These are phyloP conservation scores for Porogramme epimiltina DNA, from an alignment of 1,284 basidiomycete species.

Conservation along the genomic window DNA sequence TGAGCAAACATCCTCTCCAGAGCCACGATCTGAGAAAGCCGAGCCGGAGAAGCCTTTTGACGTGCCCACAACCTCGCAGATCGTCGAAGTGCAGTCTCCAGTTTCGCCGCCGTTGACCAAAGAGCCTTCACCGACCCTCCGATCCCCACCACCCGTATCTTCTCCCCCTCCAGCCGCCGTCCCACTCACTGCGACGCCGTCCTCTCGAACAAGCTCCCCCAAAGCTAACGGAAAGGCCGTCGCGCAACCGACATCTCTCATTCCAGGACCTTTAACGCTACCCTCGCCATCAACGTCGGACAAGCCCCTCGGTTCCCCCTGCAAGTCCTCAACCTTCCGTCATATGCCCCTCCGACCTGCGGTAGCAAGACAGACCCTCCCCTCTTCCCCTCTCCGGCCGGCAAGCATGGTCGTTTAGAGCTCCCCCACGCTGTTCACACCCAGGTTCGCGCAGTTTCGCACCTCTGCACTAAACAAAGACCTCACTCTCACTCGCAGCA, in stretches of 20 bases:
- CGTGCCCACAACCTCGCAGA: slow-evolving; percentile 3
- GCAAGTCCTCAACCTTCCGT: slow-evolving; percentile 61
- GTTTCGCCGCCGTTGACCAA: background rate
- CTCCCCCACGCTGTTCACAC: slow-evolving; percentile 17
- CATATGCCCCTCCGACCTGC: slow-evolving; percentile 50
- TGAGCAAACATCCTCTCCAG: slow-evolving; percentile 1
- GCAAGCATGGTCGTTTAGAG: slow-evolving; percentile 29
- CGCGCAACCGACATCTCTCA: slow-evolving; percentile 13
- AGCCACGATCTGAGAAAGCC: background rate
- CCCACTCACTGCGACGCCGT: slow-evolving; percentile 11
- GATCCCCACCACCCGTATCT: background rate
- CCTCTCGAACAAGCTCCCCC: slow-evolving; percentile 11
- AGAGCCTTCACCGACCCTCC: background rate
- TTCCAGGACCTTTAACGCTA: slow-evolving; percentile 25
- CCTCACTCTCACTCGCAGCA: too few species aligned
- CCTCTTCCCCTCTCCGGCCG: slow-evolving; percentile 45
- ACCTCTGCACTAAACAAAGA: too few species aligned
- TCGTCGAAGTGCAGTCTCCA: slow-evolving; percentile 1
- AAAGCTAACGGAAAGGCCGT: slow-evolving; percentile 16
- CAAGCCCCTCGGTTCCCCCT: slow-evolving; percentile 30
- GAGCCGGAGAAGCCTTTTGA: background rate
- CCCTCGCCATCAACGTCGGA: slow-evolving; percentile 16
- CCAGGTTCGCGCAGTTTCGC: too few species aligned
- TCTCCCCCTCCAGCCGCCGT: slow-evolving; percentile 9
- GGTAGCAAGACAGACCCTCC: slow-evolving; percentile 32